Conservation (phyloP, 257 asterid species). For the Petunia axillaris region DNA sequence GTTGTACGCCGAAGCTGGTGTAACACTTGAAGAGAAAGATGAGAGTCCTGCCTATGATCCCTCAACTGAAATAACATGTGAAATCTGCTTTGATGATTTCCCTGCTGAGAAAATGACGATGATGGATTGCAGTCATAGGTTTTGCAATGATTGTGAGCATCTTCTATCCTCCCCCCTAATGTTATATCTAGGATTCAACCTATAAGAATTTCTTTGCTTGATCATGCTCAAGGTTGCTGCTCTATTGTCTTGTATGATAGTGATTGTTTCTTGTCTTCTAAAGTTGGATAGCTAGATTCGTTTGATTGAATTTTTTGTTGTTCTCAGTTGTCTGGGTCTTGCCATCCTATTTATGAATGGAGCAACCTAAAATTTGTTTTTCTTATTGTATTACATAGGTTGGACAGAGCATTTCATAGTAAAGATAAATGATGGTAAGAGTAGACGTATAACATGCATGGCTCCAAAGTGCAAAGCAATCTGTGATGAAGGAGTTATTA, state of each 20-base stretch:
- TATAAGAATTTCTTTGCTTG: neutral
- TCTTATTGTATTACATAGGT: conserved; percentile 38
- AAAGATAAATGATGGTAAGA: conserved; percentile 62
- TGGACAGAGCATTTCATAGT: conserved; percentile 61
- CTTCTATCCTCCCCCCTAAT: conserved; percentile 1
- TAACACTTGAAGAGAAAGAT: conserved; percentile 31
- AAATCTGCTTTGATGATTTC: conserved; percentile 57
- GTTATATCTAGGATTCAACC: neutral
- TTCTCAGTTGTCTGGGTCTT: neutral
- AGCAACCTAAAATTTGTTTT: conserved; percentile 12
- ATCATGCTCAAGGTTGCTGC: neutral
- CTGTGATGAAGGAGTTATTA: conserved; percentile 57
- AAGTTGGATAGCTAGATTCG: neutral
- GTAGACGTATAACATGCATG: conserved; percentile 60
- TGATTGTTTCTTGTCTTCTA: neutral
- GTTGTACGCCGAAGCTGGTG: conserved; percentile 52
- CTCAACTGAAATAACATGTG: conserved; percentile 36
- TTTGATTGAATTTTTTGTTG: neutral
- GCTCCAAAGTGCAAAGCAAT: conserved; percentile 59
- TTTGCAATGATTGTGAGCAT: conserved; percentile 65
- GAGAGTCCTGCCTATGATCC: conserved; percentile 25
- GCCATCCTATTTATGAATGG: neutral
- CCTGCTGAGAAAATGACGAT: conserved; percentile 38
- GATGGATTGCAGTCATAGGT: conserved; percentile 70
- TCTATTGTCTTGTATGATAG: neutral